phyloP scores from a whole-genome alignment of 805 yeast genomes.

The Ogataea trehalophila region DNA sequence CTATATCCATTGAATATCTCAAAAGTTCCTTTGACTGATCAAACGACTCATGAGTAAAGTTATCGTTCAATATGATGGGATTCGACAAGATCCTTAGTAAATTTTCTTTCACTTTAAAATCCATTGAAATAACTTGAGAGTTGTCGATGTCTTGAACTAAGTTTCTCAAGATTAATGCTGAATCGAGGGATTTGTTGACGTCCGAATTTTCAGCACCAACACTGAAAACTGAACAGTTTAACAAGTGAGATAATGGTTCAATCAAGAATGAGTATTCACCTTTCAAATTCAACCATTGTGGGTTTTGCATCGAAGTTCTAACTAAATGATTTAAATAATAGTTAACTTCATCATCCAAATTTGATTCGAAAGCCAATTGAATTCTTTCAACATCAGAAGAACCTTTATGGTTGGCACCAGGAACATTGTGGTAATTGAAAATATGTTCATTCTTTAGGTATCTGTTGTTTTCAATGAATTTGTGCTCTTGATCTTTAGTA shows the following conservation, averaged over 20 bases:
- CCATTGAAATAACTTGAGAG: conserved; percentile 69
- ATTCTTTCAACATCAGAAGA: conserved; percentile 61
- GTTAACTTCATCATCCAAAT: conserved; percentile 59
- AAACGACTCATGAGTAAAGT: conserved; percentile 23
- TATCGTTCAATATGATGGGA: conserved; percentile 21
- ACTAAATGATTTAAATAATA: conserved; percentile 63
- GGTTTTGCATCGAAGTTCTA: conserved; percentile 37
- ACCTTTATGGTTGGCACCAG: conserved; percentile 44
- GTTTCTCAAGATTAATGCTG: conserved; percentile 72
- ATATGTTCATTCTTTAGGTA: conserved; percentile 28
- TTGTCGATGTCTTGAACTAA: conserved; percentile 77
- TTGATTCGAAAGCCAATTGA: conserved; percentile 63
- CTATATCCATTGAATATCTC: conserved; percentile 67
- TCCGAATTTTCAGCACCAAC: conserved; percentile 17
- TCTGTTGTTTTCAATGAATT: conserved; percentile 27
- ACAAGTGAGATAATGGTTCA: conserved; percentile 22
- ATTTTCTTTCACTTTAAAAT: conserved; percentile 28
- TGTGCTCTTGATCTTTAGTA: conserved; percentile 30
- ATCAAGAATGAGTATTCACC: conserved; percentile 37
- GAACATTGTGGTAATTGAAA: conserved; percentile 26
- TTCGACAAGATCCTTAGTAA: conserved; percentile 46
- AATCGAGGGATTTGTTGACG: conserved; percentile 34
- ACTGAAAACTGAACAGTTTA: conserved; percentile 17
- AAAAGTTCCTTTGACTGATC: conserved; percentile 51
- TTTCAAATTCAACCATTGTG: conserved; percentile 38